Conservation (phyloP, 495 filamentous ascomycete species). For the Hamigera avellanea region DNA sequence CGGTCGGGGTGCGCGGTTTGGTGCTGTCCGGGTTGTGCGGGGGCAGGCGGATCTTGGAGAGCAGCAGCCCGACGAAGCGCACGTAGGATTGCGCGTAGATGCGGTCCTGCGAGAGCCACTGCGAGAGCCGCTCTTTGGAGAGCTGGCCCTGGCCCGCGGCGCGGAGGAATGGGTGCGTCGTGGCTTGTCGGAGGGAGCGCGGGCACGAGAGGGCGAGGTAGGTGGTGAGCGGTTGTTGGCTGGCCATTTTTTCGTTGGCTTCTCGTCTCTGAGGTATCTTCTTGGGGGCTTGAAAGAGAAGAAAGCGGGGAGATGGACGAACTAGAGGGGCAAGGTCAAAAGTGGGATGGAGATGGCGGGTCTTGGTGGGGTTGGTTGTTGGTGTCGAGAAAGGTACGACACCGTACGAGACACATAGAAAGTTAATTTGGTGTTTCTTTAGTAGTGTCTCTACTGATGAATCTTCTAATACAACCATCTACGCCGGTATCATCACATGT, state of each 20-base stretch:
- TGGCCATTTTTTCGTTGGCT: constrained; percentile 12
- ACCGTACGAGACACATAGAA: too few relatives aligned
- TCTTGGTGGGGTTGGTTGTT: too few relatives aligned
- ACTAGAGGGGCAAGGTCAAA: too few relatives aligned
- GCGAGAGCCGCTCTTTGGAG: constrained; percentile 39
- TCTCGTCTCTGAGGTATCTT: not conserved
- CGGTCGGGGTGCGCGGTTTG: constrained; percentile 7
- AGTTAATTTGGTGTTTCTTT: too few relatives aligned
- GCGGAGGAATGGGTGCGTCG: constrained; percentile 56
- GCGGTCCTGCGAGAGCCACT: constrained; percentile 67
- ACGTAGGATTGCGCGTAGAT: constrained; percentile 66
- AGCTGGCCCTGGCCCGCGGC: constrained; percentile 54
- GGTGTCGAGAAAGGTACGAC: too few relatives aligned
- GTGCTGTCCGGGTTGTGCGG: constrained; percentile 14
- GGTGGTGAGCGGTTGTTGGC: constrained; percentile 17
- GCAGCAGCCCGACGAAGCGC: constrained; percentile 53
- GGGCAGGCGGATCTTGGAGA: constrained; percentile 51
- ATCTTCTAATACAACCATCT: too few relatives aligned
- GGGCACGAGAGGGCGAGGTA: constrained; percentile 18
- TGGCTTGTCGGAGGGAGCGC: constrained; percentile 39
- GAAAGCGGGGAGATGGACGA: too few relatives aligned
- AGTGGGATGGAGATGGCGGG: too few relatives aligned
- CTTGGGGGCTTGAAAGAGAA: too few relatives aligned
- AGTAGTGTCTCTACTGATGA: too few relatives aligned
- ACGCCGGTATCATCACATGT: too few relatives aligned